These are phyloP conservation scores for Ogataea naganishii DNA, from an alignment of 805 yeast species.

Conservation along the genomic window DNA sequence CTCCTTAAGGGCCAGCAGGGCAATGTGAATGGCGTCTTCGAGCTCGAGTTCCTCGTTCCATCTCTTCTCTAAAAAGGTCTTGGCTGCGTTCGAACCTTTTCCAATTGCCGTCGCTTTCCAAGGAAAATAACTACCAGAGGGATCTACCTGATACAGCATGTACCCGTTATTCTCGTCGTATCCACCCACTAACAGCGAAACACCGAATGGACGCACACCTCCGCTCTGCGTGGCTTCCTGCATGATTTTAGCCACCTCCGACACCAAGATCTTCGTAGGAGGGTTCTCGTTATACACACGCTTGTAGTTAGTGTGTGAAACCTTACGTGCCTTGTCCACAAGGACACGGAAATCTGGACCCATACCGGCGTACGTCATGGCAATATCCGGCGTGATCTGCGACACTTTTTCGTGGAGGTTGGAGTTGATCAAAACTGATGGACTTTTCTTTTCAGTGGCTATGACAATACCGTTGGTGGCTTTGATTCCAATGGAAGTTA, in stretches of 20 bases:
- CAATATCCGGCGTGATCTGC: constrained; percentile 86
- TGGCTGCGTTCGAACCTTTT: constrained; percentile 91
- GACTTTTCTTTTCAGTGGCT: constrained; percentile 91
- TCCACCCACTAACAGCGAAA: constrained; percentile 89
- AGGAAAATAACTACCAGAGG: constrained; percentile 95
- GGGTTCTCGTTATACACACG: constrained; percentile 95
- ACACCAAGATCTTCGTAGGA: constrained; percentile 87
- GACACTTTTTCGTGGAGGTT: constrained; percentile 75
- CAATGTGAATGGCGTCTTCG: constrained; percentile 97
- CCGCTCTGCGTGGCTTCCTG: constrained; percentile 99
- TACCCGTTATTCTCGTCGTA: constrained; percentile 64
- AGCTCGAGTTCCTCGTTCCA: constrained; percentile 96
- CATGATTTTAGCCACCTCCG: constrained; percentile 92
- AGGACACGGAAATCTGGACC: constrained; percentile 97
- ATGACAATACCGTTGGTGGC: constrained; percentile 94
- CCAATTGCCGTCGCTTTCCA: constrained; percentile 99
- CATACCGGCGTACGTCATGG: constrained; percentile 97
- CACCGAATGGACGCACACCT: constrained; percentile 99
- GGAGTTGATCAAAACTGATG: constrained; percentile 66
- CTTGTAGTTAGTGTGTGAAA: constrained; percentile 88
- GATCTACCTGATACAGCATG: constrained; percentile 93
- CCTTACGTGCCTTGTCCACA: constrained; percentile 87
- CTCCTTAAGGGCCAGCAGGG: constrained; percentile 87
- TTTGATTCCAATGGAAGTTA: constrained; percentile 86
- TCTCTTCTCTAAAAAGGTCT: constrained; percentile 93